phyloP scores from a whole-genome alignment of 306 rosid genomes.

The Quercus gilva region DNA sequence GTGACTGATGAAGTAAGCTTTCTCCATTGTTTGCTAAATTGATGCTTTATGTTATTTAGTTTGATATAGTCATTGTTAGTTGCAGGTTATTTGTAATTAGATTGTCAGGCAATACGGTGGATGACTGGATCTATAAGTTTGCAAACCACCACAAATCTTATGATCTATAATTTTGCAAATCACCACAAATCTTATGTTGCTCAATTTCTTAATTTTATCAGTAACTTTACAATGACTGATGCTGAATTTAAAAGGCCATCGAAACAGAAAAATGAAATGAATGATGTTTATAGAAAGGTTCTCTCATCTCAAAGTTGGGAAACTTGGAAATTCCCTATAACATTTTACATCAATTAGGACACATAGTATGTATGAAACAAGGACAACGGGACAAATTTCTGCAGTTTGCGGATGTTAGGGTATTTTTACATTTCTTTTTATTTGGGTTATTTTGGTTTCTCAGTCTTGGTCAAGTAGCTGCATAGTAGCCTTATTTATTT shows the following conservation, averaged over 20 bases:
- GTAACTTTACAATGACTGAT: not conserved
- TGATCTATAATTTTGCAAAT: not conserved
- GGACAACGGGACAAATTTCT: too few relatives aligned
- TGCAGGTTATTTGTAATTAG: not conserved
- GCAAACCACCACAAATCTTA: not conserved
- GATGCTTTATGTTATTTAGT: not conserved
- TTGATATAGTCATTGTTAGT: not conserved
- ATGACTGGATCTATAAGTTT: not conserved
- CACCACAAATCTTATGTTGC: not conserved
- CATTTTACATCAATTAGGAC: not conserved
- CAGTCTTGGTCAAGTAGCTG: too few relatives aligned
- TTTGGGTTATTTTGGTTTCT: too few relatives aligned
- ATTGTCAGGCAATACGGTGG: not conserved
- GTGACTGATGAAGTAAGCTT: constrained; percentile 87
- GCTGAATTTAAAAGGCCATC: not conserved
- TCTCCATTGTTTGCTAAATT: not conserved
- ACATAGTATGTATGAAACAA: not conserved
- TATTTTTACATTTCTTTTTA: too few relatives aligned
- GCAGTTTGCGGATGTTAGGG: too few relatives aligned
- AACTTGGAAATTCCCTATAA: not conserved
- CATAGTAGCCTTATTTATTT: too few relatives aligned
- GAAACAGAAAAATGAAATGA: not conserved
- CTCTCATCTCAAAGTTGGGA: not conserved
- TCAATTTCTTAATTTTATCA: not conserved
- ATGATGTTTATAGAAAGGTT: not conserved